A percentile compares a stretch with the other conserved stretches of the same genome.
Evolutionary conservation across 148 eudicot species (phyloP).

Genomic region (Chenopodium suecicum): DNA sequence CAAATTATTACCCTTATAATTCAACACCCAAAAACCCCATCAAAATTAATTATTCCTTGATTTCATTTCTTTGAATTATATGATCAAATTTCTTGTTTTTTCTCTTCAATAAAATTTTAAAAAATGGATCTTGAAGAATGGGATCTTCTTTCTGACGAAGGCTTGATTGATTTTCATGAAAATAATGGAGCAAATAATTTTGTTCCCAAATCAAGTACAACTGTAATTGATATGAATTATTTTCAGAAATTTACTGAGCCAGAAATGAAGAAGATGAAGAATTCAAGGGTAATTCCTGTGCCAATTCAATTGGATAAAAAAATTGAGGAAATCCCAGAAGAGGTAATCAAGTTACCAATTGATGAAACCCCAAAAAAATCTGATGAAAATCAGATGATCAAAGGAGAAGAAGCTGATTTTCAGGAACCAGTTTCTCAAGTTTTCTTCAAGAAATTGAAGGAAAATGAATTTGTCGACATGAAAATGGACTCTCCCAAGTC

Average conservation of each 20-base stretch:
- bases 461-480: slow-evolving; percentile 88
- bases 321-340: slow-evolving; percentile 30
- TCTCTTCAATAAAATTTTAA: not conserved
- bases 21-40: not conserved
- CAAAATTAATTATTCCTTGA: not conserved
- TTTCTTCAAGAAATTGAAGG: slow-evolving; percentile 86
- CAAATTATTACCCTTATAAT: not conserved
- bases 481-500: slow-evolving; percentile 87
- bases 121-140: slow-evolving; percentile 88
- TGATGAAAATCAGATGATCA: not conserved
- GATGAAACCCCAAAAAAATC: slow-evolving; percentile 8
- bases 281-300: slow-evolving; percentile 35
- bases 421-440: slow-evolving; percentile 54
- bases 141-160: slow-evolving; percentile 70
- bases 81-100: slow-evolving; percentile 1
- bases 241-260: slow-evolving; percentile 38
- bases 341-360: slow-evolving; percentile 15
- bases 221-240: slow-evolving; percentile 49
- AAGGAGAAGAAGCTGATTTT: slow-evolving; percentile 20
- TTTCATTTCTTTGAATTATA: not conserved
- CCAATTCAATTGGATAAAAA: slow-evolving; percentile 36
- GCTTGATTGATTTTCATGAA: slow-evolving; percentile 58
- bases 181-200: slow-evolving; percentile 28
- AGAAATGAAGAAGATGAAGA: not conserved
- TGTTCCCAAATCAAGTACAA: slow-evolving; percentile 22